Evolutionary conservation across 2,329 filamentous ascomycete species (phyloP).

Genomic region (Aspergillus pseudoviridinutans): DNA sequence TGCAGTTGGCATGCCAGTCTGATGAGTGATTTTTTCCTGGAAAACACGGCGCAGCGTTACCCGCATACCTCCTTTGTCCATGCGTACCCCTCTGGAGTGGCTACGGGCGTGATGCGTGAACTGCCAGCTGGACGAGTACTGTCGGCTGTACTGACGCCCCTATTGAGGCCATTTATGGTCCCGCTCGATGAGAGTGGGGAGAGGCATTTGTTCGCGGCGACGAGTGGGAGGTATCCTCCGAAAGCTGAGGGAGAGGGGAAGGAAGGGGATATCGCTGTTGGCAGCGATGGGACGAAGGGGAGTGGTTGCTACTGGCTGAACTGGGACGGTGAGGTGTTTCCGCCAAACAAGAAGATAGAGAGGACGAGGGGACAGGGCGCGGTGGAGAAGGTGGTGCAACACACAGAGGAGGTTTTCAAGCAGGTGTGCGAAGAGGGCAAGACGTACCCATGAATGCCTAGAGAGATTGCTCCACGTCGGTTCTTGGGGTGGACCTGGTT

Average conservation of each 20-base stretch:
- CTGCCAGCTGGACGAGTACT: constrained; percentile 30
- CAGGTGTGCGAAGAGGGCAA: constrained; percentile 10
- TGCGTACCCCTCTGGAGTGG: constrained; percentile 39
- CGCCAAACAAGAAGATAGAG: constrained; percentile 4
- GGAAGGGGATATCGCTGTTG: constrained; percentile 7
- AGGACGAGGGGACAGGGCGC: constrained; percentile 5
- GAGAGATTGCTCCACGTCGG: too few relatives aligned
- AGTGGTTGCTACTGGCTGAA: constrained; percentile 15
- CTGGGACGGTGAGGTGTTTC: constrained; percentile 11
- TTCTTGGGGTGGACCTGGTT: too few relatives aligned
- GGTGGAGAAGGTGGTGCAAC: constrained; percentile 11
- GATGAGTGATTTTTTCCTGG: constrained; percentile 35
- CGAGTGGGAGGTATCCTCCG: constrained; percentile 26
- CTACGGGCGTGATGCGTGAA: constrained; percentile 34
- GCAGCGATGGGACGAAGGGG: constrained; percentile 11
- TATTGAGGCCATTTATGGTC: constrained; percentile 17
- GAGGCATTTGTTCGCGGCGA: constrained; percentile 41
- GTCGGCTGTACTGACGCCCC: constrained; percentile 2
- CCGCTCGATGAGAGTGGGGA: constrained; percentile 39
- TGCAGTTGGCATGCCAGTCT: constrained; percentile 37
- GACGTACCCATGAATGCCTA: constrained; percentile 22
- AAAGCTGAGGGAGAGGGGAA: constrained; percentile 5
- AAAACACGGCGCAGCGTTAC: constrained; percentile 29
- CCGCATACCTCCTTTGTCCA: constrained; percentile 35
- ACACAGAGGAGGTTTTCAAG: constrained; percentile 12